A percentile compares a stretch with the other conserved stretches of the same genome.
Evolutionary conservation across 2,329 filamentous ascomycete genomes (phyloP).

Genomic region (Pestalotiopsis fici): DNA sequence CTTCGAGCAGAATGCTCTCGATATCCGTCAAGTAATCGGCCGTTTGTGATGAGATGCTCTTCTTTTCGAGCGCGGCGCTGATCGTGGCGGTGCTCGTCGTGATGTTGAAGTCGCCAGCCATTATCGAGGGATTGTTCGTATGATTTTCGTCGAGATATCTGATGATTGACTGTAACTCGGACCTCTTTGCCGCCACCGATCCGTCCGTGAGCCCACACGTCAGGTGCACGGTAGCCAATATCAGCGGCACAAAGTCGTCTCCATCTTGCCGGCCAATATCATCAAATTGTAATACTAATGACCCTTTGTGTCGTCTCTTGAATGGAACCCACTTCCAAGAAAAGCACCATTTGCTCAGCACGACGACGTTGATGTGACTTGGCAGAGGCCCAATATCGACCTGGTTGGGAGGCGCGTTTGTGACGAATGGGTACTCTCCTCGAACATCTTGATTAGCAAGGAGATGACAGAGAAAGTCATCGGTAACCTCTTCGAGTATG

Average conservation of each 20-base stretch:
- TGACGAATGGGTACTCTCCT: slow-evolving; percentile 53
- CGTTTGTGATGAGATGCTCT: slow-evolving; percentile 53
- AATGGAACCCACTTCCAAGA: slow-evolving; percentile 57
- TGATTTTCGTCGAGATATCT: slow-evolving; percentile 44
- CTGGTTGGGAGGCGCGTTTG: slow-evolving; percentile 57
- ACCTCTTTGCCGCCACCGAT: slow-evolving; percentile 56
- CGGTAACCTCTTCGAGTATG: slow-evolving; percentile 65
- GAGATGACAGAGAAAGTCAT: slow-evolving; percentile 60
- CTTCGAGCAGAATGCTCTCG: slow-evolving; percentile 44
- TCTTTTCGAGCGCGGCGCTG: slow-evolving; percentile 49
- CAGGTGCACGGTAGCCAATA: slow-evolving; percentile 62
- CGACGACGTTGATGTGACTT: slow-evolving; percentile 61
- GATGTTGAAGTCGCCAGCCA: slow-evolving; percentile 68
- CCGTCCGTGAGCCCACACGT: slow-evolving; percentile 62
- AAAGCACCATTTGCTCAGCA: slow-evolving; percentile 58
- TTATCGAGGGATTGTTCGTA: slow-evolving; percentile 48
- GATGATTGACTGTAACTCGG: slow-evolving; percentile 54
- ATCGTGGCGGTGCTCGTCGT: slow-evolving; percentile 60
- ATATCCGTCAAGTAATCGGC: slow-evolving; percentile 43
- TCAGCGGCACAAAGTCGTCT: slow-evolving; percentile 35
- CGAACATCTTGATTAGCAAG: slow-evolving; percentile 47
- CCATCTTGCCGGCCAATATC: slow-evolving; percentile 26
- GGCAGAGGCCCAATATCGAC: slow-evolving; percentile 54
- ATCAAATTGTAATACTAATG: slow-evolving; percentile 47
- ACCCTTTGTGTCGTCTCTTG: slow-evolving; percentile 57